phyloP scores from a whole-genome alignment of 2,329 filamentous ascomycete genomes.

The Scopulariopsis brevicaulis region DNA sequence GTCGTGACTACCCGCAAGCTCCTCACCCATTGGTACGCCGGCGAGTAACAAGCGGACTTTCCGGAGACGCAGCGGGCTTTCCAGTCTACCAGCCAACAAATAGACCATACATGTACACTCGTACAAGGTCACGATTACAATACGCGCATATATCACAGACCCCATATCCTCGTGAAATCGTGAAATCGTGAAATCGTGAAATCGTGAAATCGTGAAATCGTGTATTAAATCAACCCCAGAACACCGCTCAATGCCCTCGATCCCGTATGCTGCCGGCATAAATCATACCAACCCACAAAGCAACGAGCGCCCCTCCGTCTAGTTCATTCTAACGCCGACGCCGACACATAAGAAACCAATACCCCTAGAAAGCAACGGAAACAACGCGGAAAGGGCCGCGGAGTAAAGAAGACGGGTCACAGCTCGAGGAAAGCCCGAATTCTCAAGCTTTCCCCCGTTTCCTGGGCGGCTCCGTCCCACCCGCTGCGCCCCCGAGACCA shows the following conservation, averaged over 20 bases:
- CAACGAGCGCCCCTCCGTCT: not conserved
- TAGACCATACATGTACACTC: too few relatives aligned
- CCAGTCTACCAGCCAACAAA: too few relatives aligned
- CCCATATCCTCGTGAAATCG: not conserved
- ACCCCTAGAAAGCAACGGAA: not conserved
- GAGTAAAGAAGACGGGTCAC: not conserved
- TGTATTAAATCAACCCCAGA: not conserved
- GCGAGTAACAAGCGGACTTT: too few relatives aligned
- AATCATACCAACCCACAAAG: not conserved
- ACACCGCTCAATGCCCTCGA: not conserved
- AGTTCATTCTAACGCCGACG: not conserved
- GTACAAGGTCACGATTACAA: too few relatives aligned
- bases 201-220: not conserved
- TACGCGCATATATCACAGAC: too few relatives aligned
- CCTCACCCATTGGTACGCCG: too few relatives aligned
- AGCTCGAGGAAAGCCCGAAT: too few relatives aligned
- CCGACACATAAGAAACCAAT: not conserved
- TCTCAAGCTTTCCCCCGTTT: not conserved
- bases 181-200: not conserved
- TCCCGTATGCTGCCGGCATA: not conserved
- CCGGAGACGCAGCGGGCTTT: too few relatives aligned
- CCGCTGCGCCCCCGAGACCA: not conserved
- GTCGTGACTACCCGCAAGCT: too few relatives aligned
- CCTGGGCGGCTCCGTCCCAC: not conserved
- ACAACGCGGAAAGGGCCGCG: not conserved